These are phyloP conservation scores for Penicillium sp. DNA, from an alignment of 2,329 filamentous ascomycete species.

Conservation along the genomic window DNA sequence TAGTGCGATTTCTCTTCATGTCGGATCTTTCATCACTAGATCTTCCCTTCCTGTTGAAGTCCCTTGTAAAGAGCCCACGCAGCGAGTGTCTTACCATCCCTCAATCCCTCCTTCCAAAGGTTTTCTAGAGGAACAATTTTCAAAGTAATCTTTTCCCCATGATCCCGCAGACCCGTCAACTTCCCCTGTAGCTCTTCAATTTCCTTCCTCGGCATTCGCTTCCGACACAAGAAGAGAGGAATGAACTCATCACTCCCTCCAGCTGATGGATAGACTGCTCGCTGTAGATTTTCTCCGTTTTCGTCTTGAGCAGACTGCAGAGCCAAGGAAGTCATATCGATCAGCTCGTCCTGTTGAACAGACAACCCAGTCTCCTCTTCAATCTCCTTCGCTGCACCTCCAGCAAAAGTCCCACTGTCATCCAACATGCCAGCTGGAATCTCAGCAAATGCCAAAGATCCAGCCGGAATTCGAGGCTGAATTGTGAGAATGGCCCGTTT, in stretches of 20 bases:
- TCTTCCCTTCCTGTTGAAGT: constrained; percentile 47
- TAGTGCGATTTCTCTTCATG: not conserved
- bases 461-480: constrained; percentile 58
- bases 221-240: constrained; percentile 56
- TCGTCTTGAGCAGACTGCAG: constrained; percentile 26
- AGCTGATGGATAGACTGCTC: constrained; percentile 53
- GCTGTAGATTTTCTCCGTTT: constrained; percentile 42
- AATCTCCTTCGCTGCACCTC: constrained; percentile 57
- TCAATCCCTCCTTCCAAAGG: constrained; percentile 54
- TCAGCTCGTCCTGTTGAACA: constrained; percentile 49
- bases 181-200: constrained; percentile 53
- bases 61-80: constrained; percentile 57
- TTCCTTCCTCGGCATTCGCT: constrained; percentile 48
- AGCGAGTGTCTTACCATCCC: constrained; percentile 57
- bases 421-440: constrained; percentile 63
- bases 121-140: constrained; percentile 53
- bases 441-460: constrained; percentile 54
- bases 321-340: constrained; percentile 55
- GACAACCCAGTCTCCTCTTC: constrained; percentile 56
- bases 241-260: constrained; percentile 61
- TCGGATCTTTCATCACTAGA: constrained; percentile 26
- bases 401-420: constrained; percentile 52
- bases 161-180: constrained; percentile 53
- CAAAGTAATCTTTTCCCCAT: constrained; percentile 59
- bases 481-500: constrained; percentile 55